Conservation (phyloP, 768 basidiomycete species). For the Boletus bicolor region DNA sequence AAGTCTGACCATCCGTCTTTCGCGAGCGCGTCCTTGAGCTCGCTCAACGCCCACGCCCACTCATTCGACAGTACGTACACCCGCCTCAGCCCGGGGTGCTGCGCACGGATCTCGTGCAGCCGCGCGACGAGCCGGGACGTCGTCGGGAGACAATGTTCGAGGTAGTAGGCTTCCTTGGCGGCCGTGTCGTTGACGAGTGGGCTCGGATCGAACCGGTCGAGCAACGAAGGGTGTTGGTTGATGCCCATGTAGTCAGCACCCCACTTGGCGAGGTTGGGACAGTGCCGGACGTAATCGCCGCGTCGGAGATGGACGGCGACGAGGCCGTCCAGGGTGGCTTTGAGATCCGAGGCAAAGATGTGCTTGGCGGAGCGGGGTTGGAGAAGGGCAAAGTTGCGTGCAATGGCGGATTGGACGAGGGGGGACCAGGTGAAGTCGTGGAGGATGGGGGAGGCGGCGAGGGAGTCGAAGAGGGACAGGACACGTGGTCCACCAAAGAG, state of each 20-base stretch:
- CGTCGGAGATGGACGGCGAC: conserved; percentile 56
- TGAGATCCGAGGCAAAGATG: conserved; percentile 16
- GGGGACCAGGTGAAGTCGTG: conserved; percentile 52
- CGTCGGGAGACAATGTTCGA: conserved; percentile 39
- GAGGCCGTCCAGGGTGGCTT: conserved; percentile 38
- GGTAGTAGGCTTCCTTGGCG: conserved; percentile 13
- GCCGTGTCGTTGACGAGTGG: conserved; percentile 4
- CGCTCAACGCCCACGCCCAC: conserved; percentile 41
- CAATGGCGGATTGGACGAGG: conserved; percentile 47
- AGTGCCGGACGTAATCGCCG: conserved; percentile 60
- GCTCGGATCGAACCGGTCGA: conserved; percentile 40
- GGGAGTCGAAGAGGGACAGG: conserved; percentile 41
- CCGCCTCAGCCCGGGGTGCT: conserved; percentile 29
- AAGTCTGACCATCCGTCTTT: conserved; percentile 52
- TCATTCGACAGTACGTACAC: conserved; percentile 54
- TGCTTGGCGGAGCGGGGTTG: conserved; percentile 32
- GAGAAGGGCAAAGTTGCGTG: conserved; percentile 45
- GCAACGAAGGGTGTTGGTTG: conserved; percentile 39
- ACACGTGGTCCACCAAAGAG: conserved; percentile 44
- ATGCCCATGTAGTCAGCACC: conserved; percentile 47
- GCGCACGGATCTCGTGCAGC: conserved; percentile 34
- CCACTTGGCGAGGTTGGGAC: conserved; percentile 47
- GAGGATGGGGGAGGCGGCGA: conserved; percentile 49
- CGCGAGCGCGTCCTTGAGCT: conserved; percentile 36
- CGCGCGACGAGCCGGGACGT: conserved; percentile 40